Conservation (phyloP, 1,284 basidiomycete species). For the Rhodofomes roseus region DNA sequence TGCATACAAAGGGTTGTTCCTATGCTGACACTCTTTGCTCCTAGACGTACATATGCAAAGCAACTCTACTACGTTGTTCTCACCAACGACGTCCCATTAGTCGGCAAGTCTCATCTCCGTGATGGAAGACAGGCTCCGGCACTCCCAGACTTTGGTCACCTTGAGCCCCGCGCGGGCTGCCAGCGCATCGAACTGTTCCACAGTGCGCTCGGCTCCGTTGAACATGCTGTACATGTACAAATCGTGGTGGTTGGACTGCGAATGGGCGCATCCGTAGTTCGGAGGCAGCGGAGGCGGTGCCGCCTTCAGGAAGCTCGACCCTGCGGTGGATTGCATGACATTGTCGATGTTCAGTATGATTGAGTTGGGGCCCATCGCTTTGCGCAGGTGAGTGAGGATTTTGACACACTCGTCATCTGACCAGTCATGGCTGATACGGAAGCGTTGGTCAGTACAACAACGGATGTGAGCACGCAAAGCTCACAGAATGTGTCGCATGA, state of each 20-base stretch:
- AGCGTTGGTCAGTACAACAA: neutral
- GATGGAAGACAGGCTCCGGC: neutral
- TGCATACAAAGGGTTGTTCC: neutral
- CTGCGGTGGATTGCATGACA: conserved; percentile 7
- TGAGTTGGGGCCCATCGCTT: conserved; percentile 13
- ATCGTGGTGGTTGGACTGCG: conserved; percentile 3
- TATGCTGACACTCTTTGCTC: neutral
- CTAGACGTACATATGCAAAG: neutral
- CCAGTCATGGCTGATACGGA: conserved; percentile 24
- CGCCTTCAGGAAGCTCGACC: neutral
- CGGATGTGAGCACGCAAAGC: neutral
- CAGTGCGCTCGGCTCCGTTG: conserved; percentile 5
- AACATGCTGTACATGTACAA: conserved; percentile 5
- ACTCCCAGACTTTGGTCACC: conserved; percentile 4
- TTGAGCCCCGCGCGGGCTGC: neutral
- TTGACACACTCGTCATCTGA: conserved; percentile 12
- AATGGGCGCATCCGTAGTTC: conserved; percentile 7
- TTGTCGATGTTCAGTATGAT: conserved; percentile 10
- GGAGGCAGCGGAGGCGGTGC: conserved; percentile 6
- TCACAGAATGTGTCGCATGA: conserved; percentile 22
- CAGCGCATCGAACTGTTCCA: neutral
- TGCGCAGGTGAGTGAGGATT: conserved; percentile 22
- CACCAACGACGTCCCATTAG: neutral
- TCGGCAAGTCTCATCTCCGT: conserved; percentile 4
- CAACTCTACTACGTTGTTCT: neutral